Percentiles rank a stretch among this genome's conserved stretches.
phyloP scores from a whole-genome alignment of 768 basidiomycete species.

The Tricholoma terreum region DNA sequence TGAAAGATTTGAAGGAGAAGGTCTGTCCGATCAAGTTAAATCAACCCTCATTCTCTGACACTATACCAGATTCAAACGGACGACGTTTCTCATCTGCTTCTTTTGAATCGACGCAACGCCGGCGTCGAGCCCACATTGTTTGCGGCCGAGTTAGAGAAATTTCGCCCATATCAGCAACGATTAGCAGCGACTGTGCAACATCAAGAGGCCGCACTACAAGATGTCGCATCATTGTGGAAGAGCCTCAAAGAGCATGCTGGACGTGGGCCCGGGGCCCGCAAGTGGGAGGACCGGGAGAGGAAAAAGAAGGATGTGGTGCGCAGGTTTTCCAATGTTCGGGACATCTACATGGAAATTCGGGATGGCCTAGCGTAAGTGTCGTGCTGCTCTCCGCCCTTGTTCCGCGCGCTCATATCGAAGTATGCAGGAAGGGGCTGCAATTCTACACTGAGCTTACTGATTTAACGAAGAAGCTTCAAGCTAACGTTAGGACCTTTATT shows the following conservation, averaged over 20 bases:
- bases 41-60: neutral
- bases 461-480: conserved; percentile 53
- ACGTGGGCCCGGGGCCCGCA: conserved; percentile 71
- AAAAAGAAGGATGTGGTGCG: conserved; percentile 71
- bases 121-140: conserved; percentile 86
- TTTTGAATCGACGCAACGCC: conserved; percentile 84
- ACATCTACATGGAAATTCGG: conserved; percentile 82
- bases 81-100: conserved; percentile 92
- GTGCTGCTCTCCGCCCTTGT: neutral
- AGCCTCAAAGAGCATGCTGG: conserved; percentile 68
- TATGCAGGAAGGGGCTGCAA: conserved; percentile 74
- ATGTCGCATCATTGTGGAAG: conserved; percentile 74
- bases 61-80: conserved; percentile 79
- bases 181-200: conserved; percentile 74
- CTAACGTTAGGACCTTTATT: conserved; percentile 61
- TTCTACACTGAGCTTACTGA: conserved; percentile 84
- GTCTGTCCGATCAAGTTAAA: conserved; percentile 34
- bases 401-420: conserved; percentile 8
- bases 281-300: conserved; percentile 81
- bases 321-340: conserved; percentile 72
- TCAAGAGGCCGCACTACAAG: conserved; percentile 70
- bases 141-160: conserved; percentile 93
- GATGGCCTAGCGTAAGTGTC: conserved; percentile 75
- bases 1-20: conserved; percentile 97
- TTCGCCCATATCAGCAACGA: conserved; percentile 85